These are phyloP conservation scores for Allomyces macrogynus DNA, from an alignment of 192 early-diverging fungal species.

Conservation along the genomic window DNA sequence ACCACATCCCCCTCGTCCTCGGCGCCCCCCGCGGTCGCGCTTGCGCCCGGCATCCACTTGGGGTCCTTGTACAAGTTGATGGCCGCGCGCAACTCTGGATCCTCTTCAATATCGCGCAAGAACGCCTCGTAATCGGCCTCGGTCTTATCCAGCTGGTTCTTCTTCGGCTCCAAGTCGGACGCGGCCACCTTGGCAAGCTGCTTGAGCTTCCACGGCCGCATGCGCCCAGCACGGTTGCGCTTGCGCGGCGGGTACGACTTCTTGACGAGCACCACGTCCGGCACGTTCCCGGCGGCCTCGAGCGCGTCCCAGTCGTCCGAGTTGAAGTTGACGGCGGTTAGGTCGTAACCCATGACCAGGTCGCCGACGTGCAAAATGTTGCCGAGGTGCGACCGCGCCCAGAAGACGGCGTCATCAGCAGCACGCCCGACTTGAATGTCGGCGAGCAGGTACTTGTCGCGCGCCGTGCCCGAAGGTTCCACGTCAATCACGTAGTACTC, in stretches of 20 bases:
- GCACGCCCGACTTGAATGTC: constrained; percentile 68
- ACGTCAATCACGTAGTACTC: constrained; percentile 95
- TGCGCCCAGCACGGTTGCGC: constrained; percentile 37
- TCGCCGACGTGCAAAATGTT: constrained; percentile 79
- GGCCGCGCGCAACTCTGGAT: constrained; percentile 81
- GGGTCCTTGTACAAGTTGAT: constrained; percentile 80
- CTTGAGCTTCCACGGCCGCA: constrained; percentile 79
- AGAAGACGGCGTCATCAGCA: constrained; percentile 60
- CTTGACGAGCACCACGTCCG: constrained; percentile 79
- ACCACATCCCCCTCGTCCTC: constrained; percentile 7
- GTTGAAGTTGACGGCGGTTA: constrained; percentile 79
- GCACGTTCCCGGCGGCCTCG: constrained; percentile 35
- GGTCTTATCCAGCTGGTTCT: constrained; percentile 51
- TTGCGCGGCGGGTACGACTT: constrained; percentile 77
- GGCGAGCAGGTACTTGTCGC: constrained; percentile 60
- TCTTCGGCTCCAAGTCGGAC: constrained; percentile 51
- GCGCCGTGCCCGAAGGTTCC: constrained; percentile 50
- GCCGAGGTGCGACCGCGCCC: constrained; percentile 82
- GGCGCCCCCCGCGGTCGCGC: not conserved
- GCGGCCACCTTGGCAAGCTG: constrained; percentile 73
- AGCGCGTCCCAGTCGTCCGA: constrained; percentile 57
- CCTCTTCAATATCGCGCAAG: constrained; percentile 95
- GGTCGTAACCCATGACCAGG: constrained; percentile 74
- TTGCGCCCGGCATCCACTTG: constrained; percentile 6
- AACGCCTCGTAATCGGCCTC: constrained; percentile 89